These are phyloP conservation scores for Phaeomoniella chlamydospora DNA, from an alignment of 2,329 filamentous ascomycete species.

Conservation along the genomic window DNA sequence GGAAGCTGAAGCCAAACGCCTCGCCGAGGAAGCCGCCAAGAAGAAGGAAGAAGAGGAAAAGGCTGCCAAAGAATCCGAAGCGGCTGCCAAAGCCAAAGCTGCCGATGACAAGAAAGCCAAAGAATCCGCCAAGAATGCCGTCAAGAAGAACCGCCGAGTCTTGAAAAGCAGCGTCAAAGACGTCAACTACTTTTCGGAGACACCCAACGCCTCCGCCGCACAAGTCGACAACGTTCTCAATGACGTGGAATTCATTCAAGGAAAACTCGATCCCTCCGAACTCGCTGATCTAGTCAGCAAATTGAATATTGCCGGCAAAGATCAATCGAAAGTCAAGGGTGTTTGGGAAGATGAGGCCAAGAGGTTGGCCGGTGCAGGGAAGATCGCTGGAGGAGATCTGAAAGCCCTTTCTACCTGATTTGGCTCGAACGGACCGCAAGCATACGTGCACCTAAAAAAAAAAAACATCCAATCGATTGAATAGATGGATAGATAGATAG, in stretches of 20 bases:
- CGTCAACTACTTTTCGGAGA: slow-evolving; percentile 78
- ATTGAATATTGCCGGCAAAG: slow-evolving; percentile 61
- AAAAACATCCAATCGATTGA: no score
- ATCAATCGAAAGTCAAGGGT: slow-evolving; percentile 70
- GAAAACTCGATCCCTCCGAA: slow-evolving; percentile 83
- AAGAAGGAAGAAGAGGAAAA: slow-evolving; percentile 74
- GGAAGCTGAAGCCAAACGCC: slow-evolving; percentile 80
- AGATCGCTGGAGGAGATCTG: slow-evolving; percentile 69
- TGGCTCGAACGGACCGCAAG: no score
- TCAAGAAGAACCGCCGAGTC: slow-evolving; percentile 99
- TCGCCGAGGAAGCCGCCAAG: slow-evolving; percentile 69
- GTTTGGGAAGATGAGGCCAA: slow-evolving; percentile 68
- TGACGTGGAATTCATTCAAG: slow-evolving; percentile 76
- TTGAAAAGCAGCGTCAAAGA: slow-evolving; percentile 91
- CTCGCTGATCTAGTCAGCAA: slow-evolving; percentile 69
- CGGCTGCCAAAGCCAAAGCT: slow-evolving; percentile 68
- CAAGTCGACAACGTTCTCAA: slow-evolving; percentile 71
- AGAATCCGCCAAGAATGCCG: slow-evolving; percentile 94
- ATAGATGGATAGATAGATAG: no score
- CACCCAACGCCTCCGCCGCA: slow-evolving; percentile 55
- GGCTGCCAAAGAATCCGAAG: slow-evolving; percentile 70
- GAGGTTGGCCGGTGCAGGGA: slow-evolving; percentile 65
- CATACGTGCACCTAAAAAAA: no score
- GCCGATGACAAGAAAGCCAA: slow-evolving; percentile 89
- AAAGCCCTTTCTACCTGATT: no score